Evolutionary conservation across 306 rosid genomes (phyloP).

Genomic region (Coriaria nepalensis): DNA sequence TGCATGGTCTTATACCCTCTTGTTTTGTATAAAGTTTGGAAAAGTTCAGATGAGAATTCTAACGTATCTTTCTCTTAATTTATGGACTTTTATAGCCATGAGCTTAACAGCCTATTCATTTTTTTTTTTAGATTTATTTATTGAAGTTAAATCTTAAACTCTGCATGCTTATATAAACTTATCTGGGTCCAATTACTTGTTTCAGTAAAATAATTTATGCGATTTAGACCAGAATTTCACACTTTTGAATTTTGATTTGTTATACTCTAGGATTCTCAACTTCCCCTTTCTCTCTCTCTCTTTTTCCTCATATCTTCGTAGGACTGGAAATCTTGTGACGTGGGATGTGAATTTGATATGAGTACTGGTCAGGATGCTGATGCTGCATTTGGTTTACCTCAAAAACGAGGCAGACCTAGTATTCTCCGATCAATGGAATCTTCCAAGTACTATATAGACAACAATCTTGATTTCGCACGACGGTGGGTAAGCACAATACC

Average conservation of each 20-base stretch:
- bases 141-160: no score
- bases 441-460: constrained; percentile 52
- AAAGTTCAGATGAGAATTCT: no score
- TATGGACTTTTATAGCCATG: no score
- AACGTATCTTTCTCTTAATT: no score
- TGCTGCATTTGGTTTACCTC: constrained; percentile 58
- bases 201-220: no score
- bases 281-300: constrained; percentile 5
- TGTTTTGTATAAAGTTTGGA: no score
- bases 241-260: not conserved
- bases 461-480: constrained; percentile 64
- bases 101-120: no score
- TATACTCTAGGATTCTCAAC: not conserved
- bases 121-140: no score
- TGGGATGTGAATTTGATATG: constrained; percentile 62
- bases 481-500: constrained; percentile 96
- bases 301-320: constrained; percentile 17
- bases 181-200: no score
- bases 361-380: constrained; percentile 30
- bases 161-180: no score
- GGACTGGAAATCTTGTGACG: constrained; percentile 66
- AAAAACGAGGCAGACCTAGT: constrained; percentile 32
- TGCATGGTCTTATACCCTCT: no score
- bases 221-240: no score
- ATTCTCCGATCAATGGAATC: constrained; percentile 93